Evolutionary conservation across 164 flowering plant genomes (phyloP).

Genomic region (Pachysandra terminalis): DNA sequence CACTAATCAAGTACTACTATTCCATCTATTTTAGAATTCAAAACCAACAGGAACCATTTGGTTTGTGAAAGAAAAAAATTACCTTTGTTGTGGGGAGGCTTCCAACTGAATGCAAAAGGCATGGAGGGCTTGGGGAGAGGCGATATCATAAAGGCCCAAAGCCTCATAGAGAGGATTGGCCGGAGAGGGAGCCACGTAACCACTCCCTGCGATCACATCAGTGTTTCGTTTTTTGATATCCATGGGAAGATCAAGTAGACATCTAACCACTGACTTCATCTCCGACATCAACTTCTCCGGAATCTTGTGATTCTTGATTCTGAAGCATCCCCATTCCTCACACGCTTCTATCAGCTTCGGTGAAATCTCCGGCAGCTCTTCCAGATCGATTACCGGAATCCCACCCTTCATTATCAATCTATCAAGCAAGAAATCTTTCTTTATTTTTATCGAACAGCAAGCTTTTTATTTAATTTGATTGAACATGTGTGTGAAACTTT

Average conservation of each 20-base stretch:
- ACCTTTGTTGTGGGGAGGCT: constrained; percentile 60
- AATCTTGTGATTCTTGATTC: constrained; percentile 54
- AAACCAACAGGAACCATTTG: too few relatives aligned
- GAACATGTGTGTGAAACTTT: too few relatives aligned
- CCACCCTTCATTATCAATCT: too few relatives aligned
- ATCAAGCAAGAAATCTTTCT: too few relatives aligned
- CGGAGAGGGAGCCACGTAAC: constrained; percentile 49
- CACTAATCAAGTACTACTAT: too few relatives aligned
- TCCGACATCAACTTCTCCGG: constrained; percentile 40
- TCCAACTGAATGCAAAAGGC: constrained; percentile 49
- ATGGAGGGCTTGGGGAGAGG: constrained; percentile 33
- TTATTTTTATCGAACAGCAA: too few relatives aligned
- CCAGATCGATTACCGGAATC: constrained; percentile 60
- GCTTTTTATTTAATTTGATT: too few relatives aligned
- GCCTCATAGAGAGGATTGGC: constrained; percentile 69
- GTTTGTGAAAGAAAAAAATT: not conserved
- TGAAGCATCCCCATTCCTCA: constrained; percentile 70
- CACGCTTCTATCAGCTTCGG: constrained; percentile 42
- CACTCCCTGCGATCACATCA: constrained; percentile 59
- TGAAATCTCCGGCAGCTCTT: constrained; percentile 22
- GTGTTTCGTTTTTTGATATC: constrained; percentile 57
- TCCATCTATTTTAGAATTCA: too few relatives aligned
- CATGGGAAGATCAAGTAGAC: constrained; percentile 50
- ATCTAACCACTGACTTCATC: constrained; percentile 53
- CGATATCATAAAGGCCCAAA: constrained; percentile 58